phyloP scores from a whole-genome alignment of 176 grass and related monocot species.

The Musa acuminata region DNA sequence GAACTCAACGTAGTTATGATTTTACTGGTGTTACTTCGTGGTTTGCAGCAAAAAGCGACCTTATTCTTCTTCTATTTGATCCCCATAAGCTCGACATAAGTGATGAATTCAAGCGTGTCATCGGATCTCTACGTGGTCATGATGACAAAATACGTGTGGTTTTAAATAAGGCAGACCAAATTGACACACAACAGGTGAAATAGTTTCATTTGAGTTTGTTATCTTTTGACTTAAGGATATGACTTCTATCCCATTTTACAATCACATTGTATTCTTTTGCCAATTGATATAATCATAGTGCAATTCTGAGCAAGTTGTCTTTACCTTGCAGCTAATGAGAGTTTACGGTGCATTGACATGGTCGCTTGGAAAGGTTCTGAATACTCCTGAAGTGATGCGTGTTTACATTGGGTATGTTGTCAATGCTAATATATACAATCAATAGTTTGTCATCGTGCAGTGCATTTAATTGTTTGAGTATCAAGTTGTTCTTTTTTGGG shows the following conservation, averaged over 20 bases:
- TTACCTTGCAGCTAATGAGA: constrained; percentile 75
- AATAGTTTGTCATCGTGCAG: not conserved
- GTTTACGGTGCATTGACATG: constrained; percentile 98
- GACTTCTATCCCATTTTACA: not conserved
- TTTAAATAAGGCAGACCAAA: constrained; percentile 49
- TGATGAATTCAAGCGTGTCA: constrained; percentile 23
- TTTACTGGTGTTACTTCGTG: constrained; percentile 20
- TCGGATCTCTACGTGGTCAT: constrained; percentile 14
- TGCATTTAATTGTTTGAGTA: not conserved
- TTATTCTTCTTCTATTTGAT: constrained; percentile 23
- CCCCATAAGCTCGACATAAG: constrained; percentile 19
- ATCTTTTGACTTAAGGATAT: no score
- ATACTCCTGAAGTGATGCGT: constrained; percentile 86
- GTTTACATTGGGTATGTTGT: constrained; percentile 86
- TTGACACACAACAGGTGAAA: constrained; percentile 85
- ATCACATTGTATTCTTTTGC: not conserved
- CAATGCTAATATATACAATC: not conserved
- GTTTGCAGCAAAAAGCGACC: constrained; percentile 19
- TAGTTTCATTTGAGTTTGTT: not conserved
- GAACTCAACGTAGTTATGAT: constrained; percentile 23
- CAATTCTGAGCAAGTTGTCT: not conserved
- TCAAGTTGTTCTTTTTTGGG: not conserved
- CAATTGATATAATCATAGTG: not conserved
- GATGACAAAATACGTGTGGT: constrained; percentile 23
- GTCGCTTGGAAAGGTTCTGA: constrained; percentile 97